Evolutionary conservation across 257 asterid species (phyloP).

Genomic region (Penstemon eatonii): DNA sequence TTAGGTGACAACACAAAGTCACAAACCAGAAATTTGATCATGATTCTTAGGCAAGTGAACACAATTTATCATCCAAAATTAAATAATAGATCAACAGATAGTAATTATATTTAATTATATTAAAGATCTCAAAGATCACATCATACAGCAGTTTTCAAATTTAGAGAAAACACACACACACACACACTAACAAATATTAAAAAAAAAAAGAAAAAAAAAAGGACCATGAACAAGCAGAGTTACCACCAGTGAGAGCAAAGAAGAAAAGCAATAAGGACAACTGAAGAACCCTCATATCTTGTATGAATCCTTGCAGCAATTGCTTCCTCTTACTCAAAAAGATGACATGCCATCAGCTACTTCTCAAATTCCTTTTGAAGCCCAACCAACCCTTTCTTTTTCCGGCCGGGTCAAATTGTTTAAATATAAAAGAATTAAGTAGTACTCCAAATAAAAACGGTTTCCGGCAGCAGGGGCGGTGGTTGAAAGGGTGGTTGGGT

Average conservation of each 20-base stretch:
- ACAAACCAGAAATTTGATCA: not conserved
- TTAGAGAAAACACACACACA: not conserved
- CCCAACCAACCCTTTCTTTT: not conserved
- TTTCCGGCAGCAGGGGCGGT: slow-evolving; percentile 20
- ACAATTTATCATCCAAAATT: slow-evolving; percentile 31
- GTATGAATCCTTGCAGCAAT: slow-evolving; percentile 3
- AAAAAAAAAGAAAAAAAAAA: slow-evolving; percentile 4
- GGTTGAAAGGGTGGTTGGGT: slow-evolving; percentile 26
- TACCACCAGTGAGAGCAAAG: slow-evolving; percentile 43
- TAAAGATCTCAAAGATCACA: slow-evolving; percentile 8
- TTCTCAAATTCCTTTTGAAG: slow-evolving; percentile 19
- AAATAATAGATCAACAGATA: slow-evolving; percentile 12
- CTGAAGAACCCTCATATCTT: slow-evolving; percentile 50
- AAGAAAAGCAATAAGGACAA: slow-evolving; percentile 32
- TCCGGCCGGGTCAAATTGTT: not conserved
- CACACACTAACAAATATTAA: not conserved
- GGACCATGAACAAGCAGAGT: slow-evolving; percentile 24
- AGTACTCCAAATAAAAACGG: not conserved
- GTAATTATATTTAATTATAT: not conserved
- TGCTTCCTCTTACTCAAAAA: slow-evolving; percentile 28
- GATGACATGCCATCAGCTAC: slow-evolving; percentile 38
- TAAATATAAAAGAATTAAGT: not conserved
- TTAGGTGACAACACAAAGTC: not conserved
- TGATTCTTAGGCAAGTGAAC: slow-evolving; percentile 14
- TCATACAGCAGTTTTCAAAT: not conserved